Percentiles rank a stretch among this genome's conserved stretches.
phyloP scores from a whole-genome alignment of 495 filamentous ascomycete genomes.

The Aeminium ludgeri region DNA sequence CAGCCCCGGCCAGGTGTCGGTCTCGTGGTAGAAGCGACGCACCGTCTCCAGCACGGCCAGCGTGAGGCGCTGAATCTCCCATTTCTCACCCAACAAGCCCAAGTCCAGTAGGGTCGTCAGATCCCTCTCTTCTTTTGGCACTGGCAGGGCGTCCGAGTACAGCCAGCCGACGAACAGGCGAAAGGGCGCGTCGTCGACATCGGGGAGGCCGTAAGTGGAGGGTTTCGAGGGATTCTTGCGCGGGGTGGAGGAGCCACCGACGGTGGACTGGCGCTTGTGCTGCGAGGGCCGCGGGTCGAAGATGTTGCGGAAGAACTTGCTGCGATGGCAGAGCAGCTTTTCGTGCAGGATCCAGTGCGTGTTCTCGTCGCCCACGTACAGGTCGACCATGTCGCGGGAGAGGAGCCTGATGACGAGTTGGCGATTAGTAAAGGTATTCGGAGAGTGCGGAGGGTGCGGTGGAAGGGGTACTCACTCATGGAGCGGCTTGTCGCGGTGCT shows the following conservation, averaged over 20 bases:
- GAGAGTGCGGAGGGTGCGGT: too few relatives aligned
- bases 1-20: conserved; percentile 30
- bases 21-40: conserved; percentile 29
- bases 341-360: conserved; percentile 33
- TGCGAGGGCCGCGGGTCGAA: too few relatives aligned
- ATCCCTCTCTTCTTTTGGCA: conserved; percentile 28
- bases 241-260: conserved; percentile 1
- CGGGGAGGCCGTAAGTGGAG: conserved; percentile 28
- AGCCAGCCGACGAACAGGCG: conserved; percentile 34
- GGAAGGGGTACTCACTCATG: too few relatives aligned
- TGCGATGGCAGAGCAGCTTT: conserved; percentile 34
- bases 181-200: conserved; percentile 31
- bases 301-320: conserved; percentile 31
- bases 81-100: conserved; percentile 31
- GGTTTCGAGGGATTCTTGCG: conserved; percentile 15
- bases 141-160: conserved; percentile 25
- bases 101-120: conserved; percentile 30
- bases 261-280: conserved; percentile 1
- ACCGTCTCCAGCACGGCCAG: conserved; percentile 27
- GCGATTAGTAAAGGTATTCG: too few relatives aligned
- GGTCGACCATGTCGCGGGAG: conserved; percentile 31
- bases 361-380: conserved; percentile 33
- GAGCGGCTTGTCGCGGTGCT: too few relatives aligned
- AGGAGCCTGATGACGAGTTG: conserved; percentile 31
- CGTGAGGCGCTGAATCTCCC: conserved; percentile 22